These are phyloP conservation scores for Mucor racemosus DNA, from an alignment of 371 early-diverging fungal species.

Conservation along the genomic window DNA sequence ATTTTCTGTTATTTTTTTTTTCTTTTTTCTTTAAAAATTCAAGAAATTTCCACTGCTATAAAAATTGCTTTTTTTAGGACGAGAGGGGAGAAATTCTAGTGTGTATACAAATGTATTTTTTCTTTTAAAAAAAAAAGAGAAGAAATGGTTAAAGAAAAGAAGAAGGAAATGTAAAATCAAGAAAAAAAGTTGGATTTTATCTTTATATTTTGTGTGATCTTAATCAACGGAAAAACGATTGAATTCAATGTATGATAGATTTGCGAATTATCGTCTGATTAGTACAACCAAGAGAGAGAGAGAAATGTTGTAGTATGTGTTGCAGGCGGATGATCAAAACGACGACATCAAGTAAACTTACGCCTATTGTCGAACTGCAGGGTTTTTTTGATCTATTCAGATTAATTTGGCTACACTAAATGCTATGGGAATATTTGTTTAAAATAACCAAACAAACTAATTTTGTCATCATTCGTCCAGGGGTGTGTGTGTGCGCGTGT, in stretches of 20 bases:
- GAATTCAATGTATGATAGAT: conserved; percentile 6
- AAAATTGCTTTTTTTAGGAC: background rate
- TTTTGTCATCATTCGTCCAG: background rate
- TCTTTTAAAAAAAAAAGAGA: background rate
- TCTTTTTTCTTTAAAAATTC: background rate
- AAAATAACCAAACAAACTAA: conserved; percentile 4
- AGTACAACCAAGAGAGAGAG: background rate
- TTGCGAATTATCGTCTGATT: conserved; percentile 6
- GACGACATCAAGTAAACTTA: background rate
- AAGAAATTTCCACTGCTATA: background rate
- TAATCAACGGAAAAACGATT: conserved; percentile 5
- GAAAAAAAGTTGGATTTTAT: background rate
- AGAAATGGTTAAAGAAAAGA: background rate
- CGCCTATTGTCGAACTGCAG: conserved; percentile 4
- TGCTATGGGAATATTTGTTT: conserved; percentile 8
- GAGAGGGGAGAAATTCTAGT: background rate
- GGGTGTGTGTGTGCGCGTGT: background rate
- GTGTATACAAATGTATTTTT: conserved; percentile 1
- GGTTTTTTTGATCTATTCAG: conserved; percentile 3
- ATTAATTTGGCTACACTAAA: conserved; percentile 5
- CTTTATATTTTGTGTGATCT: conserved; percentile 3
- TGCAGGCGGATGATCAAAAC: conserved; percentile 9
- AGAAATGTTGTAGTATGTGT: background rate
- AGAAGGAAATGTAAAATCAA: background rate
- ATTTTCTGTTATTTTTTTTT: conserved; percentile 6